Base-by-base conservation (phyloP, 208 protist species). In the Acanthamoeba lugdunensis region DNA sequence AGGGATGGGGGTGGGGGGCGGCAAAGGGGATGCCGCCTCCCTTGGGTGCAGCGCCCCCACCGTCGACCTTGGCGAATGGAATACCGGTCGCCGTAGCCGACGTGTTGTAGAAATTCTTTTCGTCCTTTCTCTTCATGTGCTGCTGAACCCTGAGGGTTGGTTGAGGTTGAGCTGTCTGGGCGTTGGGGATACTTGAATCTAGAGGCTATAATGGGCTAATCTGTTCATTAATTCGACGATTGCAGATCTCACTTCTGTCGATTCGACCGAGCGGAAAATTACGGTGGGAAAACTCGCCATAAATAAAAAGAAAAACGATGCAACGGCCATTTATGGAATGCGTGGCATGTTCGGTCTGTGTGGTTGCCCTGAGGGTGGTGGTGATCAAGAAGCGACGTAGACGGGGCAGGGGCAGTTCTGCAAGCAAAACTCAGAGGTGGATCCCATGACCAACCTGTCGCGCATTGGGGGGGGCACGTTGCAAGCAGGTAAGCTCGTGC, bases 371-470 rank as follows among this genome's bases (percentile, higher is more conserved):
- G 50, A 4, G 11, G 7, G 2, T 18, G 2, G 14, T 56, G 52
- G 16, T 5, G 30, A 79, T 79, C 37, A 79, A 45, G 30, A 14
- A 45, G 69, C 87, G 37, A 92, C 28, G 65, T 75, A 67, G 58
- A 92, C 61, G 37, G 87, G 37, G 56, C 87, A 92, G 9, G 45
- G 54, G 56, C 37, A 67, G 41, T 92, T 30, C 45, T 92, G 16
- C n/a, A 92, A 41, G 37, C 87, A 92, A 75, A 61, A 92, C 5
- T 92, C 87, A 11, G 87, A 92, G 5, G 87, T 92, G 33, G 87
- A 92, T 56, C 87, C 87, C 63, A 92, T 61, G 52, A 92, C 52
- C 87, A 92, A 14, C 52, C 87, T 92, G 87, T 92, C 3, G 28
- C 9, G 6, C 25, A 33, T 48, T 1, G 8, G 18, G 61, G n/a